Evolutionary conservation across 768 basidiomycete genomes (phyloP), one percentile per base, ranked within the genome.

Genomic region (Pholiota molesta): DNA sequence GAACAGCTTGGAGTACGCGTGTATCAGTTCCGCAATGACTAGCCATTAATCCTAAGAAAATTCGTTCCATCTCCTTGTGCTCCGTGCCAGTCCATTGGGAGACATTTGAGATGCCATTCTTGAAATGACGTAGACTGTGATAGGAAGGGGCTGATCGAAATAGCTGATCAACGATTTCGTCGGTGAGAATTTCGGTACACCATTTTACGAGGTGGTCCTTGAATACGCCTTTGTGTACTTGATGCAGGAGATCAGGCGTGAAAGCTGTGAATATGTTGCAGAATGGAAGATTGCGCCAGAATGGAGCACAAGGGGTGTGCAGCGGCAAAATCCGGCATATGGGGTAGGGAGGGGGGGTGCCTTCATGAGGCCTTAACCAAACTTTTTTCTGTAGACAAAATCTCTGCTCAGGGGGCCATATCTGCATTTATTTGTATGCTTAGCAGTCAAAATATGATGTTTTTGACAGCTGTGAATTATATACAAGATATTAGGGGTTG

Each of bases 161-260:
- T 2, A 35, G 35, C 2, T 35, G 5, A 10, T 35, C 35, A 35
- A 35, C 10, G 10, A 35, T 35, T 2, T 35, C 35, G 13, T 35
- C 35, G 2, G 35, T 5, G 13, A 35, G 35, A 35, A 35, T 35
- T 35, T 35, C 35, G 8, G 35, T 35, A 13, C 35, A 35, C 35
- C 35, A 35, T 10, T 35, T 35, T 8, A 35, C 35, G 2, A 35
- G 35, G 9, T 82, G 81, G 54, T 81, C 76, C 54, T 79, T 79
- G 72, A 83, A 79, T 2, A 81, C 59, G 0, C 82, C 82, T 62
- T 84, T 79, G 67, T 82, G 75, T 0, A 84, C 69, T 64, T 83
- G 80, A 63, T 83, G 81, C 16, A 83, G 75, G 26, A 81, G 44
- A 64, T 83, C 77, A 2, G 82, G 81, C 0, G 78, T 78, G 31